Base-by-base conservation (phyloP, 2,329 filamentous ascomycete species). In the Elsinoe batatas region DNA sequence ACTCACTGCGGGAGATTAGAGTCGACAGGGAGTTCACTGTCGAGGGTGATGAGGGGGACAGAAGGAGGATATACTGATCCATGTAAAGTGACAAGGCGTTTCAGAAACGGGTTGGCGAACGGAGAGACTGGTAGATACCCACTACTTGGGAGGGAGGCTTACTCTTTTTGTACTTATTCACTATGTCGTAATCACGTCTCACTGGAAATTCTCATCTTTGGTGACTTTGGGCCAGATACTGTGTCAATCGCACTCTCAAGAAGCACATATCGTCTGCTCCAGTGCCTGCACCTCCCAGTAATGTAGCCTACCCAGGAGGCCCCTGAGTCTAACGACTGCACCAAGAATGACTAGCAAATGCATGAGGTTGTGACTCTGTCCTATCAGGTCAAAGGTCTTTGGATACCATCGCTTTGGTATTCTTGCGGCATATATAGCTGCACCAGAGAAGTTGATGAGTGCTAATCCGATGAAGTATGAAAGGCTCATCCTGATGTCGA, bases 281-380 rank as follows among this genome's bases (percentile, higher is more conserved):
- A 30, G 26, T 8, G 26, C 30, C 30, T 51, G 47, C 32, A 15
- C 15, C 26, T 51, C 47, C 51, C 51, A 54, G 13, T 42, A 42
- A 22, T 54, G 18, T 12, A 54, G 13, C 2, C 13, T 18, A n/a
- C 12, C 5, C 22, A 42, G 10, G 5, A 54, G 51, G 3, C 51
- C 51, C 22, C 51, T 30, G 3, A 42, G 18, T 33, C 51, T 54
- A 13, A 54, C 15, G 13, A 54, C 56, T 1, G 68, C 71, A 2
- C 73, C 76, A 10, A 70, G 62, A 15, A 77, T 62, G 12, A 78
- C 74, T 58, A 72, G 66, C 1, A 76, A 58, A 57, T 79, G 76
- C 64, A 79, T 73, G 18, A 76, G 62, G 62, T 79, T 74, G 61
- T 79, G 76, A 56, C 72, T 76, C 1, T 72, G 68, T 1, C 75